These are phyloP conservation scores for Whalleya microplaca DNA, from an alignment of 2,329 filamentous ascomycete genomes.

Conservation along the genomic window DNA sequence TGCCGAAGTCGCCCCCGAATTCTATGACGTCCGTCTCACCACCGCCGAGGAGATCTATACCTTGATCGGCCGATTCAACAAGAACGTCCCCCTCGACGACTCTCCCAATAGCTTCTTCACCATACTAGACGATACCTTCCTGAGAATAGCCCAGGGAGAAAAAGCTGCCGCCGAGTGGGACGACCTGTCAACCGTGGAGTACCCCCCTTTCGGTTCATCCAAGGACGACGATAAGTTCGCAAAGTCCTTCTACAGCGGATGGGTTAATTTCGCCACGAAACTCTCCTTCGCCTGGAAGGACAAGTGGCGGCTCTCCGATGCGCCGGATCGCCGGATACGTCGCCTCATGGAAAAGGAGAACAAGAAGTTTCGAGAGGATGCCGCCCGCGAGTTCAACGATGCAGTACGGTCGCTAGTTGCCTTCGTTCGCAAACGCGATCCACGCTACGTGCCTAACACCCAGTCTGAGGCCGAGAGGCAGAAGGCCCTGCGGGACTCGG, in stretches of 20 bases:
- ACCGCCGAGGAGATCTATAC: conserved; percentile 78
- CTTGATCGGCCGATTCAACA: conserved; percentile 80
- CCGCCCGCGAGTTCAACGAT: conserved; percentile 87
- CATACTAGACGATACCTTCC: conserved; percentile 76
- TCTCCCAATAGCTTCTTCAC: conserved; percentile 83
- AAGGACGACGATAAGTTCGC: conserved; percentile 74
- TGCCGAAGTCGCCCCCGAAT: conserved; percentile 58
- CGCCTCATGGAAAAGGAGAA: conserved; percentile 96
- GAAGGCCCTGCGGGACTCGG: conserved; percentile 74
- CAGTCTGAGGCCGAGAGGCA: conserved; percentile 83
- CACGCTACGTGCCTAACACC: conserved; percentile 76
- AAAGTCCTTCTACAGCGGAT: conserved; percentile 78
- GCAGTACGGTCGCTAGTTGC: conserved; percentile 83
- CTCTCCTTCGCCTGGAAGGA: conserved; percentile 94
- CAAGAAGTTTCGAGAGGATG: conserved; percentile 79
- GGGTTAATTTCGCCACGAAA: conserved; percentile 79
- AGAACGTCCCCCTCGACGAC: conserved; percentile 79
- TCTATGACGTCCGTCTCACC: conserved; percentile 73
- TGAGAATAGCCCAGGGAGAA: conserved; percentile 80
- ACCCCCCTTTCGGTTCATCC: conserved; percentile 83
- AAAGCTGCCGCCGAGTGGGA: conserved; percentile 73
- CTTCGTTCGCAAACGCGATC: conserved; percentile 90
- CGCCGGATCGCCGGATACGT: conserved; percentile 80
- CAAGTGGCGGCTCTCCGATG: conserved; percentile 79
- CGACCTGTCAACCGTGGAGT: conserved; percentile 62